Conservation (phyloP, 257 asterid species). For the Nicotiana tomentosiformis region DNA sequence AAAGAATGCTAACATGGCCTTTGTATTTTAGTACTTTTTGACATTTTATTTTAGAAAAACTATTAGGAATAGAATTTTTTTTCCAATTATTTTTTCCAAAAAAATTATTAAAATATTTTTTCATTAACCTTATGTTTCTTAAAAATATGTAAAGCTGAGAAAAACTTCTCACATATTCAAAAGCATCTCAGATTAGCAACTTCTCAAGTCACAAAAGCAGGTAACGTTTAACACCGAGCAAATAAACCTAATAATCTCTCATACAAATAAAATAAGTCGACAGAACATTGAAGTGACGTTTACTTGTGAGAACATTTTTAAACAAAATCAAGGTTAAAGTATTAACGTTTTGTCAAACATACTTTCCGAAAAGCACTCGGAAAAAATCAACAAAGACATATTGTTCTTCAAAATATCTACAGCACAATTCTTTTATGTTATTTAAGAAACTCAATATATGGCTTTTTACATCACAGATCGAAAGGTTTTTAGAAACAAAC, state of each 20-base stretch:
- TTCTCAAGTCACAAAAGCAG: not conserved
- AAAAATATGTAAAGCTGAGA: too few relatives aligned
- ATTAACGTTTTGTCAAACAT: not conserved
- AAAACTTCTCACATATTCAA: not conserved
- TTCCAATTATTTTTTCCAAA: too few relatives aligned
- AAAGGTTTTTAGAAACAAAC: not conserved
- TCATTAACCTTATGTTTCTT: too few relatives aligned
- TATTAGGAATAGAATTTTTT: too few relatives aligned
- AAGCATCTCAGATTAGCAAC: not conserved
- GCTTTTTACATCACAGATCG: conserved; percentile 3
- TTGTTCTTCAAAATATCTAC: not conserved
- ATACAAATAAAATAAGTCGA: not conserved
- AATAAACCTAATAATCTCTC: not conserved
- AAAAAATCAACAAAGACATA: not conserved
- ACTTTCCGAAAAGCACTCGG: not conserved
- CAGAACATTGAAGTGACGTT: not conserved
- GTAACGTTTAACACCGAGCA: not conserved
- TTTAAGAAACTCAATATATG: not conserved
- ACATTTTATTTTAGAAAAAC: too few relatives aligned
- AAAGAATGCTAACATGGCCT: too few relatives aligned
- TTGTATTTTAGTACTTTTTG: too few relatives aligned
- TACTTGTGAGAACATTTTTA: not conserved
- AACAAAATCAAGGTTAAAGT: not conserved
- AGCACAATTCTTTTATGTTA: not conserved
- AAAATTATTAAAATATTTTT: too few relatives aligned